These are phyloP conservation scores for Aethionema arabicum DNA, from an alignment of 345 rosid genomes.

Conservation along the genomic window DNA sequence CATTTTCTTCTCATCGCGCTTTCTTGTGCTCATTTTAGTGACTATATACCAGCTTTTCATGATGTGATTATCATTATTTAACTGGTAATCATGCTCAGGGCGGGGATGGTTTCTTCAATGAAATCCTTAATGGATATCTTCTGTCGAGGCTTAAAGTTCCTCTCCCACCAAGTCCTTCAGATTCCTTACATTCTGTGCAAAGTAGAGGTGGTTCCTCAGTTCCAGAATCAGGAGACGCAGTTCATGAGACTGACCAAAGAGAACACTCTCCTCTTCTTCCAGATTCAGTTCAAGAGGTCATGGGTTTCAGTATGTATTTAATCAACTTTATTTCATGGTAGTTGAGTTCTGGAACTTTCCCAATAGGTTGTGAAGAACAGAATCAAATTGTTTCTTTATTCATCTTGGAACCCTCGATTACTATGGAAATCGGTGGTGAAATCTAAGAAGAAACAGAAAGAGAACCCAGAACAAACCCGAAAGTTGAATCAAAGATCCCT, in stretches of 20 bases:
- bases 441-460: no score
- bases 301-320: conserved; percentile 43
- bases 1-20: conserved; percentile 1
- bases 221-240: conserved; percentile 38
- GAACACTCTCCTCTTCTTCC: conserved; percentile 60
- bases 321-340: conserved; percentile 20
- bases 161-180: conserved; percentile 72
- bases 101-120: conserved; percentile 97
- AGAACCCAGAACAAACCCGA: no score
- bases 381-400: no score
- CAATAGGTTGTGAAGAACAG: no score
- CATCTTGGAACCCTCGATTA: no score
- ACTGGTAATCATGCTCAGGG: conserved; percentile 49
- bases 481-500: no score
- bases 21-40: conserved; percentile 1
- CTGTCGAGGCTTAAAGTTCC: conserved; percentile 76
- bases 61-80: not conserved
- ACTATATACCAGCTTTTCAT: conserved; percentile 2
- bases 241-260: conserved; percentile 40
- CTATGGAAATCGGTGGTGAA: no score
- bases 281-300: conserved; percentile 35
- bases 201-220: conserved; percentile 38
- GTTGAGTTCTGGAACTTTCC: conserved; percentile 6
- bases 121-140: conserved; percentile 84
- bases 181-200: conserved; percentile 44